Percentiles rank a stretch among this genome's conserved stretches.
Conservation (phyloP, 1,284 basidiomycete genomes). For the Apiotrichum porosum region DNA sequence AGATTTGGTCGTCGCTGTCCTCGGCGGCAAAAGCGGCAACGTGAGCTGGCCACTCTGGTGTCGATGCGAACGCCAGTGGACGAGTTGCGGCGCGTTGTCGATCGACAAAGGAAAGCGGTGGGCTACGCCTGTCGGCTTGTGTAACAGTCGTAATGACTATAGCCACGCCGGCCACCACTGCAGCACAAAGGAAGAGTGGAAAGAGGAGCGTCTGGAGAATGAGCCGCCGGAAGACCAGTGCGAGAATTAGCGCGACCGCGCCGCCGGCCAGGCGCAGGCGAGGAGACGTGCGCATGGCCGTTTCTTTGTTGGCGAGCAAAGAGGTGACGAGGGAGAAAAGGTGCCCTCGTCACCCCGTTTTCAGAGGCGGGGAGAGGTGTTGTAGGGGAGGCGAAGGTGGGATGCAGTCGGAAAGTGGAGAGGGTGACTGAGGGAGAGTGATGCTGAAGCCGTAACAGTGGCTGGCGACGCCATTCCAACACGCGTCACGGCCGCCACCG, state of each 20-base stretch:
- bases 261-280: neutral
- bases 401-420: too few relatives aligned
- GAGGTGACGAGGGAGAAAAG: neutral
- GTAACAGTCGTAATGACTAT: neutral
- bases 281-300: neutral
- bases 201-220: neutral
- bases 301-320: too few relatives aligned
- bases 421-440: too few relatives aligned
- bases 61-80: slow-evolving; percentile 4
- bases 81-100: slow-evolving; percentile 6
- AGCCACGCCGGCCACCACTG: neutral
- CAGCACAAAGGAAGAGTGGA: neutral
- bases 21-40: neutral
- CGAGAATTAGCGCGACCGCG: neutral
- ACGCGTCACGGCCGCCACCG: too few relatives aligned
- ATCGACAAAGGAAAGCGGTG: neutral
- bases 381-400: too few relatives aligned
- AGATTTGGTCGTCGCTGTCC: neutral
- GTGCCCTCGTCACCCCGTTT: neutral
- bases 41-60: neutral
- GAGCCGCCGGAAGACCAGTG: neutral
- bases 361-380: too few relatives aligned
- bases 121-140: neutral
- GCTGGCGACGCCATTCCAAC: too few relatives aligned
- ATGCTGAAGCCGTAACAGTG: too few relatives aligned